Evolutionary conservation across 2,329 filamentous ascomycete genomes (phyloP).

Genomic region (Clonostachys chloroleuca): DNA sequence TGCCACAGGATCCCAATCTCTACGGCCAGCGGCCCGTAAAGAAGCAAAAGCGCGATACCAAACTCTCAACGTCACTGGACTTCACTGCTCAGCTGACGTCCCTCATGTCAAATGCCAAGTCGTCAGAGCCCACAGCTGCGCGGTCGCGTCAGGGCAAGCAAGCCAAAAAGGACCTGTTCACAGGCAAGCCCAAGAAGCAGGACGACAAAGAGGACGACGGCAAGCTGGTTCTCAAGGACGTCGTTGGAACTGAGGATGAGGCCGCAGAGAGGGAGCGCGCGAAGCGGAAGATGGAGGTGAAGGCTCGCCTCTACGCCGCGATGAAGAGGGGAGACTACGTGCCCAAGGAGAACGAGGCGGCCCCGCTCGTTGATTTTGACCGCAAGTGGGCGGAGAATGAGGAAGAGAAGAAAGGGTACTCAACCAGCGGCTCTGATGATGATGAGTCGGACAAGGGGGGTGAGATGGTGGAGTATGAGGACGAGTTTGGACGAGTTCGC

Average conservation of each 20-base stretch:
- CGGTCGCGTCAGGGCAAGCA: slow-evolving; percentile 39
- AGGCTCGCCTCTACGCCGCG: slow-evolving; percentile 80
- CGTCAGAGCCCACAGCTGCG: slow-evolving; percentile 33
- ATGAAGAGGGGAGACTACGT: slow-evolving; percentile 88
- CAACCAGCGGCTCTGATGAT: slow-evolving; percentile 27
- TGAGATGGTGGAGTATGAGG: slow-evolving; percentile 79
- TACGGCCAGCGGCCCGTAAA: slow-evolving; percentile 75
- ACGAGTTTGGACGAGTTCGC: slow-evolving; percentile 87
- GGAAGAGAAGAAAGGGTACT: slow-evolving; percentile 56
- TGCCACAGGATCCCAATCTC: slow-evolving; percentile 64
- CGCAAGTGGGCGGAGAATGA: slow-evolving; percentile 83
- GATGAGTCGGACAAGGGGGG: slow-evolving; percentile 37
- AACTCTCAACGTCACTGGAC: slow-evolving; percentile 69
- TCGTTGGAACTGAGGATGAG: slow-evolving; percentile 54
- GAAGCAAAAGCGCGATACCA: slow-evolving; percentile 63
- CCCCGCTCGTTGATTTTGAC: slow-evolving; percentile 86
- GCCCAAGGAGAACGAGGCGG: slow-evolving; percentile 58
- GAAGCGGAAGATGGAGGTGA: slow-evolving; percentile 82
- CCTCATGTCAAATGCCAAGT: slow-evolving; percentile 58
- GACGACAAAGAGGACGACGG: slow-evolving; percentile 8
- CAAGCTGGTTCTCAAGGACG: slow-evolving; percentile 46
- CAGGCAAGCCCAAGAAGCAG: slow-evolving; percentile 13
- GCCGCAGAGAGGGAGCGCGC: slow-evolving; percentile 67
- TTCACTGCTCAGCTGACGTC: slow-evolving; percentile 87
- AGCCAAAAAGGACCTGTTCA: slow-evolving; percentile 41